Base-by-base conservation (phyloP, 352 stramenopile genomes). In the Phytopythium litorale region DNA sequence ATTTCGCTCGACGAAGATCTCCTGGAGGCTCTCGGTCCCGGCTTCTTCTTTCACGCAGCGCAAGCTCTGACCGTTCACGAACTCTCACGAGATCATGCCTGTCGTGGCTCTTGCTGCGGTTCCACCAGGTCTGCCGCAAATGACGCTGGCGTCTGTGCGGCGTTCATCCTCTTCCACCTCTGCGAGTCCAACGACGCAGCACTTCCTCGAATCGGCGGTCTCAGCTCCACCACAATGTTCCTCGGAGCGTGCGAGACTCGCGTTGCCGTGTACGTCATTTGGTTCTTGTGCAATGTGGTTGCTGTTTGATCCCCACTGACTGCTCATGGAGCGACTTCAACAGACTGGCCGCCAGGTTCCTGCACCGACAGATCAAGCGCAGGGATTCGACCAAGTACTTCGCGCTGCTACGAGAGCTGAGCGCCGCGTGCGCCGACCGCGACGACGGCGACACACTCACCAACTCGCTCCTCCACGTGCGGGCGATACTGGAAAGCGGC, bases 191-290 rank as follows among this genome's bases (percentile, higher is more conserved):
- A 67, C 28, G 23, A 67, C 12, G 25, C 28, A 11, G 52, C 43
- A 13, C 23, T 69, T 7, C 25, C 49, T 16, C 53, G 56, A 49
- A 33, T 56, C 9, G 64, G 60, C 42, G 68, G 64, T 4, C 45
- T 81, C 7, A 13, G 45, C 52, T 23, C 45, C 0, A 54, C 84
- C 43, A 42, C 64, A 0, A 65, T 68, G 12, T 68, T 80, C 35
- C 58, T 85, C 7, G 54, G 75, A 37, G 35, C 69, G 15, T 80
- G 70, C 42, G 75, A 88, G 50, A 78, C 72, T 5, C 76, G 76
- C 9, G 59, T 86, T 19, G 74, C 72, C 49, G 56, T 88, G 79
- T 86, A 76, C 54, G 69, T 74, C 32, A 25, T 13, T 19, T 64
- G 7, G 12, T 40, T 40, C 7, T 40, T 6, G 35, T 11, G 8